A percentile compares a stretch with the other conserved stretches of the same genome.
phyloP scores from a whole-genome alignment of 1,284 basidiomycete genomes.

The Leccinum proximum region DNA sequence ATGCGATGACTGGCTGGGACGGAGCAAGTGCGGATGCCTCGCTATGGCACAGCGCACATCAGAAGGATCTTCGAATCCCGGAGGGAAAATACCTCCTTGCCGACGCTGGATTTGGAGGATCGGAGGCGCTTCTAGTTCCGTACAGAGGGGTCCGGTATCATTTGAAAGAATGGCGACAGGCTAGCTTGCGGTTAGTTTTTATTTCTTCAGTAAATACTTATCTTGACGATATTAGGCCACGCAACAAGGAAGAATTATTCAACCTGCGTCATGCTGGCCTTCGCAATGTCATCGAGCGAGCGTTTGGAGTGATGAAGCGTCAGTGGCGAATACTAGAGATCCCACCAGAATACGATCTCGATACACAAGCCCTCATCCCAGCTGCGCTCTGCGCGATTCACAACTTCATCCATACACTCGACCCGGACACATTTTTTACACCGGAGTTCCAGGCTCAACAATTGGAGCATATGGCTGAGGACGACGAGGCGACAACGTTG shows the following conservation, averaged over 20 bases:
- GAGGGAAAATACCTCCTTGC: not conserved
- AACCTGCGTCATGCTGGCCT: slow-evolving; percentile 37
- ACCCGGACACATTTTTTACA: not conserved
- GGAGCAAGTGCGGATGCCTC: not conserved
- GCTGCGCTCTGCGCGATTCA: slow-evolving; percentile 33
- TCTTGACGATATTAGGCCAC: not conserved
- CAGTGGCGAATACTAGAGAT: slow-evolving; percentile 28
- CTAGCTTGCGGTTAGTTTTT: not conserved
- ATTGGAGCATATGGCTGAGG: not conserved
- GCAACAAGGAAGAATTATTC: slow-evolving; percentile 36
- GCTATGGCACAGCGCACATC: not conserved
- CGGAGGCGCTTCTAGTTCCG: not conserved
- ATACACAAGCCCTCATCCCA: slow-evolving; percentile 31
- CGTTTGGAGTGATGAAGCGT: slow-evolving; percentile 41
- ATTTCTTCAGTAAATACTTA: not conserved
- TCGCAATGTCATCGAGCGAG: slow-evolving; percentile 38
- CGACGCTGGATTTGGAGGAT: not conserved
- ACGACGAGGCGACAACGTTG: not conserved
- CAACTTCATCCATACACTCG: slow-evolving; percentile 32
- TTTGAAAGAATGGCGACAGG: not conserved
- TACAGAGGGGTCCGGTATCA: not conserved
- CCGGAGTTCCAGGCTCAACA: not conserved
- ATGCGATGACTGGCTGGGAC: slow-evolving; percentile 1
- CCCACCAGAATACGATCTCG: slow-evolving; percentile 27
- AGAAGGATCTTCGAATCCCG: not conserved